Evolutionary conservation across 495 filamentous ascomycete genomes (phyloP).

Genomic region (Podospora pseudocomata): DNA sequence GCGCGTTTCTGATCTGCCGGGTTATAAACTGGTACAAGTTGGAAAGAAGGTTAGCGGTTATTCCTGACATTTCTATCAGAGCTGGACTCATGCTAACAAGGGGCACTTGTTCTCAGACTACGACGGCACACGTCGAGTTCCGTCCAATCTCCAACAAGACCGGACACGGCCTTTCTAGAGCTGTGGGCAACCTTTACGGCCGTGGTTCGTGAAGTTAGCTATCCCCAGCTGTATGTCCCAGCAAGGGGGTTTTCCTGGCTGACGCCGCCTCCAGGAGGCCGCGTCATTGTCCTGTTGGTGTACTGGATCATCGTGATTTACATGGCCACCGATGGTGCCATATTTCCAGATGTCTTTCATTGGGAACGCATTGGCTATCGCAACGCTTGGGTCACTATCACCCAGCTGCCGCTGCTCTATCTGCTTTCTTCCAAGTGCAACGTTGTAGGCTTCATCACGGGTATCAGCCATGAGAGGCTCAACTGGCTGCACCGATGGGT

Average conservation of each 20-base stretch:
- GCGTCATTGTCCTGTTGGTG: conserved; percentile 48
- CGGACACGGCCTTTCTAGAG: conserved; percentile 53
- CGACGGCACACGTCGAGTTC: conserved; percentile 38
- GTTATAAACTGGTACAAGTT: conserved; percentile 38
- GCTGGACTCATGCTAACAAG: neutral
- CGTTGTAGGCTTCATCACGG: conserved; percentile 63
- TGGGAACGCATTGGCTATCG: conserved; percentile 75
- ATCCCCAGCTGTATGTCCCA: conserved; percentile 58
- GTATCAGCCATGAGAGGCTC: conserved; percentile 67
- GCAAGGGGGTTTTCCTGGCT: conserved; percentile 46
- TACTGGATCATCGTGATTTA: conserved; percentile 58
- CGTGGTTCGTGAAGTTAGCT: conserved; percentile 60
- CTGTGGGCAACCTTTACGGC: conserved; percentile 67
- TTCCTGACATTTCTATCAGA: neutral
- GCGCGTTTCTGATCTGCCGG: conserved; percentile 34
- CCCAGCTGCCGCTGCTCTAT: conserved; percentile 79
- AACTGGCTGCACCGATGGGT: conserved; percentile 87
- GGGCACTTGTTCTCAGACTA: conserved; percentile 27
- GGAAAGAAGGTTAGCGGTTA: conserved; percentile 31
- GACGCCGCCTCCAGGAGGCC: conserved; percentile 56
- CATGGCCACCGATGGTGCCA: conserved; percentile 50
- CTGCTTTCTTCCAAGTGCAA: conserved; percentile 77
- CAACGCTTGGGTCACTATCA: conserved; percentile 69
- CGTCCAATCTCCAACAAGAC: conserved; percentile 57
- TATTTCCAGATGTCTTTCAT: conserved; percentile 42